Conservation (phyloP, 192 early-diverging fungal genomes). For the Coemansia sp. region DNA sequence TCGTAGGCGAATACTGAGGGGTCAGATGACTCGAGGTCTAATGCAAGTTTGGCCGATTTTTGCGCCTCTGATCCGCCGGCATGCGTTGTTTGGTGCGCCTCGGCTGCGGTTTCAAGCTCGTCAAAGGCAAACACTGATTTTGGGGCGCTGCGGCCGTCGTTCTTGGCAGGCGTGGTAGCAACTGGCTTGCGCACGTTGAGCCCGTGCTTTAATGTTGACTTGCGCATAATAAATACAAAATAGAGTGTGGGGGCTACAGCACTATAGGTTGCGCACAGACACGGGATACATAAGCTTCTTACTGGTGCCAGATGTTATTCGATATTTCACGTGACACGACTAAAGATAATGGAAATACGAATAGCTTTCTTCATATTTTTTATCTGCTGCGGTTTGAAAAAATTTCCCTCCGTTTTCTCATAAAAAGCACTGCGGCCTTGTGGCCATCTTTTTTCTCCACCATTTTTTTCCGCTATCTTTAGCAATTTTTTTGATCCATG, state of each 20-base stretch:
- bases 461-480: background rate
- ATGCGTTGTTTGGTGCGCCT: background rate
- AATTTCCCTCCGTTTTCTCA: background rate
- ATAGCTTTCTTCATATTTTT: background rate
- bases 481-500: background rate
- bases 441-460: background rate
- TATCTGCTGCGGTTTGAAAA: background rate
- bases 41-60: conserved; percentile 17
- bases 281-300: background rate
- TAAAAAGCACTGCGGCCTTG: background rate
- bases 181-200: conserved; percentile 37
- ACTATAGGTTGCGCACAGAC: background rate
- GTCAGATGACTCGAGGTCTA: conserved; percentile 18
- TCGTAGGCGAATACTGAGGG: conserved; percentile 33
- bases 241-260: too few species aligned
- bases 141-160: background rate
- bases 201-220: conserved; percentile 35
- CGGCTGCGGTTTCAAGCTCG: background rate
- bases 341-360: background rate
- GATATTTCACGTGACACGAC: background rate
- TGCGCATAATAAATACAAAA: conserved; percentile 18
- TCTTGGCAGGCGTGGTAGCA: background rate
- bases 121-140: conserved; percentile 19
- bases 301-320: background rate
- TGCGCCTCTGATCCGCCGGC: conserved; percentile 13